Percentiles rank a stretch among this genome's conserved stretches.
Evolutionary conservation across 1,284 basidiomycete species (phyloP).

Genomic region (Naganishia sp.): DNA sequence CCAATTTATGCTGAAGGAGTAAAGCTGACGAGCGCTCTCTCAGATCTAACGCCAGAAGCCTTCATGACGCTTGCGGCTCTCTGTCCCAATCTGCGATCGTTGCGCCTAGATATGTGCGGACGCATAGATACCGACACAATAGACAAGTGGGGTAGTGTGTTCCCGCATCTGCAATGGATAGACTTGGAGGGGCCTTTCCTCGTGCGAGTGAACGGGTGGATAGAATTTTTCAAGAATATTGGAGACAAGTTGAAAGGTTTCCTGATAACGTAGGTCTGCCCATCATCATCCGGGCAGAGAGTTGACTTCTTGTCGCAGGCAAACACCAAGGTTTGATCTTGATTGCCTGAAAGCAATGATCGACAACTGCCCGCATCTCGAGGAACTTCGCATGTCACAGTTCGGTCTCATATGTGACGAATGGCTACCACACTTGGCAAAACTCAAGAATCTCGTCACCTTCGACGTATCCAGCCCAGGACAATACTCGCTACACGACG

Average conservation of each 20-base stretch:
- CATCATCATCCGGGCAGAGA: background rate
- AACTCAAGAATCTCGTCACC: constrained; percentile 43
- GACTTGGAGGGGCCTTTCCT: constrained; percentile 89
- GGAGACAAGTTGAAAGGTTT: constrained; percentile 68
- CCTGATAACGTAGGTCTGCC: constrained; percentile 61
- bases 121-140: constrained; percentile 73
- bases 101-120: constrained; percentile 85
- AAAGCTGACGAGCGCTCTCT: constrained; percentile 15
- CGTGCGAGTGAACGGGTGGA: constrained; percentile 74
- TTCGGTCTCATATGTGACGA: constrained; percentile 70
- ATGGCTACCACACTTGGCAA: constrained; percentile 62
- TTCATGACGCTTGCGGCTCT: constrained; percentile 70
- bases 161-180: constrained; percentile 68
- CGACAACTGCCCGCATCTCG: constrained; percentile 63
- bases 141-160: constrained; percentile 63
- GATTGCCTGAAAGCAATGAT: constrained; percentile 69
- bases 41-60: constrained; percentile 69
- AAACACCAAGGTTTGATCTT: constrained; percentile 83
- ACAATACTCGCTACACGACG: constrained; percentile 58
- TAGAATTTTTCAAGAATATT: constrained; percentile 68
- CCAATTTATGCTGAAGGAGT: background rate
- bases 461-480: constrained; percentile 51
- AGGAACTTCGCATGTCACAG: constrained; percentile 74
- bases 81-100: constrained; percentile 73
- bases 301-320: constrained; percentile 41